Base-by-base conservation (phyloP, 164 flowering plant genomes). In the Houttuynia cordata region DNA sequence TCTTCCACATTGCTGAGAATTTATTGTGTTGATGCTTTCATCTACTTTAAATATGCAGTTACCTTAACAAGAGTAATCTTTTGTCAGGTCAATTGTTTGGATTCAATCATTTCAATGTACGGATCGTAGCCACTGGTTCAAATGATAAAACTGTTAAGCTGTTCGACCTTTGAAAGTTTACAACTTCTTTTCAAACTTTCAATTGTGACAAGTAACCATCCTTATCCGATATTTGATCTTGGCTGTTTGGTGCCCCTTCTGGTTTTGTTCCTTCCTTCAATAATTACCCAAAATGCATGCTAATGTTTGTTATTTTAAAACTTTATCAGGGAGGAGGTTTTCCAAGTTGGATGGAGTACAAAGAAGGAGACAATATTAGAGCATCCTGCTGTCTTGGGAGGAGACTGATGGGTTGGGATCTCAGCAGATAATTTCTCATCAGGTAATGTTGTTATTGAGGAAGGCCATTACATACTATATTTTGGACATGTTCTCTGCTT, bases 331-430 rank as follows among this genome's bases (percentile, higher is more conserved):
- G 94, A 93, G 75, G 97, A 87, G 75, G 97, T 90, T 65, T 90
- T 90, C 82, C 98, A 90, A 73, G 84, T 93, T 59, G 96, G 96
- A 1, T 93, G 98, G 98, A 90, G 73, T 62, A 92, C 97, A 17
- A 88, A 87, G 77, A 86, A 93, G 61, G 98, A 93, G 68, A 93
- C 98, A 0, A 86, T 93, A 67, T 73, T 93, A 69, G n/a, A n/a
- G 96, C 98, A 57, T 93, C 98, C 60, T 93, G 94, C 72, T 90
- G 97, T 71, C 91, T 84, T 77, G 98, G 96, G 59, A 73, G 98
- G 69, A 77, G 96, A 66, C 85, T 92, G 30, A 92, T 89, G 96
- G 96, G 87, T 52, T 89, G 98, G 98, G 98, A 93, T 71, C 91
- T 93, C 64, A 90, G 97, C 97, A 93, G 98, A 97, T 93, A 69